phyloP scores from a whole-genome alignment of 805 yeast genomes.

The Schizosaccharomyces lindneri region DNA sequence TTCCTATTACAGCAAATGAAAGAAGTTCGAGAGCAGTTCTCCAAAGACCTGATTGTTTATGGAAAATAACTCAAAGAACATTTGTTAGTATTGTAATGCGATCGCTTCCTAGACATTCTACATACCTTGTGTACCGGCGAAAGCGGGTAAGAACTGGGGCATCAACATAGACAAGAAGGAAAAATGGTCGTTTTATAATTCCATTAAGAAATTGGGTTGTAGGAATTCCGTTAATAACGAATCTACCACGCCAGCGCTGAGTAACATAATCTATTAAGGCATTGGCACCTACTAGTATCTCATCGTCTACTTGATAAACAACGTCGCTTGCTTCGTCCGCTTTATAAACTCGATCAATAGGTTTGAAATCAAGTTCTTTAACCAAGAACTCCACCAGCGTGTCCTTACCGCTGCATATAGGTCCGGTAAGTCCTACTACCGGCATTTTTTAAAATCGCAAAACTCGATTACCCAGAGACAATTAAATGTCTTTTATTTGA shows the following conservation, averaged over 20 bases:
- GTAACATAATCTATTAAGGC: constrained; percentile 39
- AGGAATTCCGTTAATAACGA: constrained; percentile 30
- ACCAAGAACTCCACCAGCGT: constrained; percentile 35
- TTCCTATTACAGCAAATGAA: too few species aligned
- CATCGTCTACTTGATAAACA: background rate
- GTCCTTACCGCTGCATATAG: constrained; percentile 39
- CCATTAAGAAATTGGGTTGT: constrained; percentile 20
- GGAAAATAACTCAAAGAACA: background rate
- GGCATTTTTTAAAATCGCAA: background rate
- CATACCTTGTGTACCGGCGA: constrained; percentile 4
- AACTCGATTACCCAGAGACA: background rate
- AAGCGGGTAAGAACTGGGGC: constrained; percentile 36
- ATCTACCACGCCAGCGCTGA: constrained; percentile 34
- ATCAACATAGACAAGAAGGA: constrained; percentile 53
- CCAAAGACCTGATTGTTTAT: background rate
- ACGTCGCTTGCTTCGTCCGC: background rate
- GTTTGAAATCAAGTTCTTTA: constrained; percentile 9
- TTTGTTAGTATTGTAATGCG: background rate
- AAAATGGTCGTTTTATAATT: constrained; percentile 36
- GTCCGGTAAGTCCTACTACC: constrained; percentile 49
- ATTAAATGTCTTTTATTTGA: background rate
- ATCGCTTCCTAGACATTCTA: background rate
- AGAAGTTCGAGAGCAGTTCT: too few species aligned
- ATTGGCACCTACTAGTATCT: constrained; percentile 11
- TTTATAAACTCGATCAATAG: constrained; percentile 2